phyloP scores from a whole-genome alignment of 257 asterid genomes.

The Ocimum tenuiflorum region DNA sequence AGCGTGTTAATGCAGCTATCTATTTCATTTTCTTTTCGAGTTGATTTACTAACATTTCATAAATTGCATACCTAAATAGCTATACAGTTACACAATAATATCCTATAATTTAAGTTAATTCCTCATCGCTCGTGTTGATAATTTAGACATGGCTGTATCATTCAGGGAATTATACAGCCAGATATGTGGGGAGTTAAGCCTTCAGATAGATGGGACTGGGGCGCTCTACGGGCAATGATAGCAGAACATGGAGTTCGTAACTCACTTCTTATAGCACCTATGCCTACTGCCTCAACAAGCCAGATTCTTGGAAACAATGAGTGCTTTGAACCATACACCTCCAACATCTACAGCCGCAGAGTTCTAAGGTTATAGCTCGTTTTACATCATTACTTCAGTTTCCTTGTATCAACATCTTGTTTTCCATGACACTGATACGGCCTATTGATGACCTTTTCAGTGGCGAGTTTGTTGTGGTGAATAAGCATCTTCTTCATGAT shows the following conservation, averaged over 20 bases:
- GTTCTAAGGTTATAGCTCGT: slow-evolving; percentile 55
- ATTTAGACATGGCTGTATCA: neutral
- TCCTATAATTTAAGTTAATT: neutral
- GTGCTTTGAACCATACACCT: slow-evolving; percentile 96
- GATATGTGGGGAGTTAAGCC: slow-evolving; percentile 95
- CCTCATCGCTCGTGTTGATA: neutral
- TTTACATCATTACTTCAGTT: neutral
- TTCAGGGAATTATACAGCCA: slow-evolving; percentile 86
- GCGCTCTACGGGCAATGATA: slow-evolving; percentile 54
- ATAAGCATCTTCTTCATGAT: slow-evolving; percentile 92
- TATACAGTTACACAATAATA: no score
- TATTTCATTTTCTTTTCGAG: neutral
- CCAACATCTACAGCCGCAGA: slow-evolving; percentile 87
- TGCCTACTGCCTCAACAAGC: slow-evolving; percentile 99
- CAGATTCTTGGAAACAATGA: slow-evolving; percentile 98
- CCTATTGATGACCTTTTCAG: slow-evolving; percentile 26
- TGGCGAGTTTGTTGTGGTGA: slow-evolving; percentile 97
- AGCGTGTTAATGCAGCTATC: neutral
- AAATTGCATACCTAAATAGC: neutral
- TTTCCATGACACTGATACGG: slow-evolving; percentile 17
- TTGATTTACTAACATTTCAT: neutral
- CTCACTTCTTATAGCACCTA: slow-evolving; percentile 92
- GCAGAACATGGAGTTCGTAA: slow-evolving; percentile 65
- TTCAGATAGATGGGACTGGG: slow-evolving; percentile 90
- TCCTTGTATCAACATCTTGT: neutral